Evolutionary conservation across 768 basidiomycete genomes (phyloP).

Genomic region (Psilocybe azurescens): DNA sequence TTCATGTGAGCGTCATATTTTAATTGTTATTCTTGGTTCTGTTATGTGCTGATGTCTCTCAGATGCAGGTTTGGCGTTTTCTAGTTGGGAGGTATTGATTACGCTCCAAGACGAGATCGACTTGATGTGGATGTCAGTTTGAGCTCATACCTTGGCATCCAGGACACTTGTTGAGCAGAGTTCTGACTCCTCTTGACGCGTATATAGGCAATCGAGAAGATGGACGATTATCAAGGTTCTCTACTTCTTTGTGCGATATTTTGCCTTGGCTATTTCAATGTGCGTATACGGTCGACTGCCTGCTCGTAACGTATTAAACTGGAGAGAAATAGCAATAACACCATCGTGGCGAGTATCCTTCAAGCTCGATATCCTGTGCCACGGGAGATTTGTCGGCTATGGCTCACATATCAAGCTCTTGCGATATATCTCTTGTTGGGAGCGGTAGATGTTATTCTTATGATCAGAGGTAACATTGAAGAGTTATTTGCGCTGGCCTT

Average conservation of each 20-base stretch:
- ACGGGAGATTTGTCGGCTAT: slow-evolving; percentile 13
- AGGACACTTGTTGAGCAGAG: background rate
- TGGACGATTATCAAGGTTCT: slow-evolving; percentile 21
- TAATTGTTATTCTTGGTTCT: background rate
- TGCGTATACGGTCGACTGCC: background rate
- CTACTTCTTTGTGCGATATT: slow-evolving; percentile 26
- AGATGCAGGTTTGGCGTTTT: slow-evolving; percentile 21
- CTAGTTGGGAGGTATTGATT: slow-evolving; percentile 18
- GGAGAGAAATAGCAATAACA: slow-evolving; percentile 13
- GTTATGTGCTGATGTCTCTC: background rate
- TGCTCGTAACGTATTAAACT: background rate
- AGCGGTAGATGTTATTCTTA: slow-evolving; percentile 19
- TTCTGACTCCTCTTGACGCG: background rate
- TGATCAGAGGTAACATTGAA: slow-evolving; percentile 17
- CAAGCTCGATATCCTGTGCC: slow-evolving; percentile 18
- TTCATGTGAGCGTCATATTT: slow-evolving; percentile 17
- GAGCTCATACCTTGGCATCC: background rate
- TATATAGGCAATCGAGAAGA: slow-evolving; percentile 13
- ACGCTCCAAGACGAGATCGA: slow-evolving; percentile 22
- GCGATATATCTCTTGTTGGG: slow-evolving; percentile 18
- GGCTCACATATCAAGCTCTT: slow-evolving; percentile 21
- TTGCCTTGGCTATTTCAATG: slow-evolving; percentile 22
- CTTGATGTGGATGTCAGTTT: slow-evolving; percentile 20
- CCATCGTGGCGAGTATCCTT: slow-evolving; percentile 11
- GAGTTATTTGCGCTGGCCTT: background rate